Percentiles rank a stretch among this genome's conserved stretches.
Conservation (phyloP, 2,329 filamentous ascomycete genomes). For the Sporothrix luriei region DNA sequence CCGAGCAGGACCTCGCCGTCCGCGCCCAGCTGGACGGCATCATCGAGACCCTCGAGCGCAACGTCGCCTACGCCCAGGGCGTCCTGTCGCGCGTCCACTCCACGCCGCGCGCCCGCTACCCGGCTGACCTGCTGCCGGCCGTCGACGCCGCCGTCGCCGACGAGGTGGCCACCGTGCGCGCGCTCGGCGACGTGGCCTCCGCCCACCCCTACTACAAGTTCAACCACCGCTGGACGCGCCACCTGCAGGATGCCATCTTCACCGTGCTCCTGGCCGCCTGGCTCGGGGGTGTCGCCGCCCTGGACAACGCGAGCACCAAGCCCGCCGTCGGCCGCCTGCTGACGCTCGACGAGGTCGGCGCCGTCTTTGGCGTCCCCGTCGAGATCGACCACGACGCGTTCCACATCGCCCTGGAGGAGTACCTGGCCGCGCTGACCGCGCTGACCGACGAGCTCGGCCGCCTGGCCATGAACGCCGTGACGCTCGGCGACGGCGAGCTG, state of each 20-base stretch:
- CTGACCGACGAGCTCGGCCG: conserved; percentile 89
- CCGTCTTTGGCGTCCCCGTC: conserved; percentile 77
- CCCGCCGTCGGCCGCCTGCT: conserved; percentile 66
- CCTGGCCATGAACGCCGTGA: conserved; percentile 91
- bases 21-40: conserved; percentile 83
- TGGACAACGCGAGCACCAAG: conserved; percentile 41
- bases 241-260: conserved; percentile 75
- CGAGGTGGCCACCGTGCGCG: conserved; percentile 69
- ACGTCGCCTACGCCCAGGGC: conserved; percentile 78
- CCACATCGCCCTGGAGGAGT: conserved; percentile 96
- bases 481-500: conserved; percentile 81
- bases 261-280: conserved; percentile 66
- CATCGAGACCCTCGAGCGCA: conserved; percentile 78
- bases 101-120: conserved; percentile 67
- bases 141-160: conserved; percentile 72
- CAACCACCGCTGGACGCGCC: conserved; percentile 82
- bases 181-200: conserved; percentile 73
- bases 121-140: conserved; percentile 64
- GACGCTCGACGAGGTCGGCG: conserved; percentile 84
- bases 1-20: conserved; percentile 82
- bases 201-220: conserved; percentile 97
- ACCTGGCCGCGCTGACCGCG: conserved; percentile 82
- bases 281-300: conserved; percentile 65
- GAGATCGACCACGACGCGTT: conserved; percentile 91
- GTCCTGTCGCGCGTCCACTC: conserved; percentile 88